phyloP scores from a whole-genome alignment of 805 yeast genomes.

The Clavispora asparagi region DNA sequence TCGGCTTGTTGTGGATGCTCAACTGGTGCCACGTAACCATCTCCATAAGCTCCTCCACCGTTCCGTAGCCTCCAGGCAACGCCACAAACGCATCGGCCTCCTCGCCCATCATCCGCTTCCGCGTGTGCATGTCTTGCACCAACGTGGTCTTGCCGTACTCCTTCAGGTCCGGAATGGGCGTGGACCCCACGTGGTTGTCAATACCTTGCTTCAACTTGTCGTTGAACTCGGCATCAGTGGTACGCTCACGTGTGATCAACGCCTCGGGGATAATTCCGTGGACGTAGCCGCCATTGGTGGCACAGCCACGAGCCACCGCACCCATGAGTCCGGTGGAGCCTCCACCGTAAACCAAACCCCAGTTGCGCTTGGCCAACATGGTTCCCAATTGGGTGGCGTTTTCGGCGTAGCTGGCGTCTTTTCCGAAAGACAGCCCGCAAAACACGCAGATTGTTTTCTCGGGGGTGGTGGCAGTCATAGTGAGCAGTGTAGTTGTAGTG shows the following conservation, averaged over 20 bases:
- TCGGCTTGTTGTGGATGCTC: conserved; percentile 79
- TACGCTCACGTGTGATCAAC: conserved; percentile 65
- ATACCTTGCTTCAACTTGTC: conserved; percentile 45
- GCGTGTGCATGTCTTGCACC: conserved; percentile 84
- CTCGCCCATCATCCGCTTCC: conserved; percentile 81
- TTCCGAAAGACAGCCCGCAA: conserved; percentile 81
- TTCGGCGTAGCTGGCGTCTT: conserved; percentile 41
- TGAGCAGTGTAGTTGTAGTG: background rate
- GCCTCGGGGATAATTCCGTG: conserved; percentile 89
- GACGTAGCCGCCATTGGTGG: conserved; percentile 57
- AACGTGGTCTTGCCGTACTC: conserved; percentile 74
- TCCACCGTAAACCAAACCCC: conserved; percentile 86
- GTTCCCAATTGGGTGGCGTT: conserved; percentile 59
- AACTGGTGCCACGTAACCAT: conserved; percentile 88
- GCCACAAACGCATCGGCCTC: conserved; percentile 87
- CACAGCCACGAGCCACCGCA: conserved; percentile 60
- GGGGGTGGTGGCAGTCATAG: conserved; percentile 22
- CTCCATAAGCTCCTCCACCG: conserved; percentile 85
- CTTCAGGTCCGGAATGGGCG: conserved; percentile 56
- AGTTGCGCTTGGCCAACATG: conserved; percentile 49
- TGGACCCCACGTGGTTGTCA: conserved; percentile 59
- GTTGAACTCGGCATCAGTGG: conserved; percentile 39
- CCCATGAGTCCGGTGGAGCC: conserved; percentile 88
- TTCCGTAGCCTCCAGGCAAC: conserved; percentile 90
- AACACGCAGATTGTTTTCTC: conserved; percentile 67